phyloP scores from a whole-genome alignment of 441 rosid species.

The Erodium trifolium region DNA sequence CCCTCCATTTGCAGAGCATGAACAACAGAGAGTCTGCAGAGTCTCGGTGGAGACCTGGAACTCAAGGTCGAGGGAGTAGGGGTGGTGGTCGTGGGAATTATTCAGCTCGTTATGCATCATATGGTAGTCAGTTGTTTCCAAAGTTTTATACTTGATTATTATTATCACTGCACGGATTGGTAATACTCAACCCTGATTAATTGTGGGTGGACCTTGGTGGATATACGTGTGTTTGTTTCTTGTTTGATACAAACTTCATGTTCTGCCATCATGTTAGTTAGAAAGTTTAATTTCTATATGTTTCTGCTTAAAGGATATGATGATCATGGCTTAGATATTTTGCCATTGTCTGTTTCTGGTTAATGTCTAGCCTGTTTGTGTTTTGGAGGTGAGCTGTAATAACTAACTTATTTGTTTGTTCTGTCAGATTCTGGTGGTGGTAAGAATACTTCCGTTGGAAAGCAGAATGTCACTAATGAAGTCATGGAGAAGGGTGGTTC shows the following conservation, averaged over 20 bases:
- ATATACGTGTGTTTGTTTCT: conserved; percentile 14
- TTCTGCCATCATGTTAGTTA: not conserved
- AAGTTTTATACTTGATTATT: not conserved
- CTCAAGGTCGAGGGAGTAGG: conserved; percentile 56
- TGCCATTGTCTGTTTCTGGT: not conserved
- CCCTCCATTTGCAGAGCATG: conserved; percentile 34
- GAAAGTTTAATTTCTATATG: not conserved
- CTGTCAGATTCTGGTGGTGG: conserved; percentile 53
- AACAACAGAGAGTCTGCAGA: conserved; percentile 63
- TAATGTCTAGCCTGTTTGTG: conserved; percentile 8
- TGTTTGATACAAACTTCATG: not conserved
- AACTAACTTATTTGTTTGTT: conserved; percentile 22
- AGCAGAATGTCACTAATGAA: conserved; percentile 45
- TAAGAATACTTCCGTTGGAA: conserved; percentile 39
- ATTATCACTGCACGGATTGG: conserved; percentile 13
- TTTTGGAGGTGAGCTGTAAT: conserved; percentile 5
- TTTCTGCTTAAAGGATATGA: not conserved
- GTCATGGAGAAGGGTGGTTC: conserved; percentile 43
- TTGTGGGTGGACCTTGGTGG: conserved; percentile 9
- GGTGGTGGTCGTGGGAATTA: conserved; percentile 41
- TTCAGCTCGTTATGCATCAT: conserved; percentile 40
- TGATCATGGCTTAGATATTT: not conserved
- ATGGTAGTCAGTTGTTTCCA: conserved; percentile 37
- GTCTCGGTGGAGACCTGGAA: conserved; percentile 59
- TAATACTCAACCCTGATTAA: conserved; percentile 9